Evolutionary conservation across 2,329 filamentous ascomycete species (phyloP).

Genomic region (Simplicillium sp.): DNA sequence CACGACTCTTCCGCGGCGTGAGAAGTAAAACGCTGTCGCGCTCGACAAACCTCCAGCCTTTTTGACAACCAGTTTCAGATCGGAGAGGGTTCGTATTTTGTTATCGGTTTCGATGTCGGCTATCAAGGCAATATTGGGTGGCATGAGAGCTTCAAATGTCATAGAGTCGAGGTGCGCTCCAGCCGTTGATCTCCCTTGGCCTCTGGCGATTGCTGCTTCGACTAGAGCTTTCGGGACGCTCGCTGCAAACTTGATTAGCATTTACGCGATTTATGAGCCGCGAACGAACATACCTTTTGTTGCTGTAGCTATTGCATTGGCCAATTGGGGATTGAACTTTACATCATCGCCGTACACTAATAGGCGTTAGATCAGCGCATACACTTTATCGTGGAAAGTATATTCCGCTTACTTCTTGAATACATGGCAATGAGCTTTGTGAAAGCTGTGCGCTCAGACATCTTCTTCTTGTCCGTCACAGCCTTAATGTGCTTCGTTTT

Average conservation of each 20-base stretch:
- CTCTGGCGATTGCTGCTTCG: constrained; percentile 76
- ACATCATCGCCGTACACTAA: constrained; percentile 68
- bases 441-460: constrained; percentile 56
- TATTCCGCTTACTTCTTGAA: constrained; percentile 54
- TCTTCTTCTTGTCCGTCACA: constrained; percentile 73
- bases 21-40: constrained; percentile 76
- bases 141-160: constrained; percentile 72
- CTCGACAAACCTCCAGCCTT: constrained; percentile 59
- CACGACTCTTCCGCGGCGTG: constrained; percentile 65
- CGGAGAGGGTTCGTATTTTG: constrained; percentile 62
- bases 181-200: constrained; percentile 70
- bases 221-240: constrained; percentile 79
- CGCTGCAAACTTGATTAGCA: constrained; percentile 26
- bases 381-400: constrained; percentile 1
- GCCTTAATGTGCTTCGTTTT: constrained; percentile 95
- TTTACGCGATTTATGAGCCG: not conserved
- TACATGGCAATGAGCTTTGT: constrained; percentile 65
- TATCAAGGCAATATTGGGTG: constrained; percentile 66
- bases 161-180: constrained; percentile 70
- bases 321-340: constrained; percentile 66
- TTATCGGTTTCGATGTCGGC: constrained; percentile 82
- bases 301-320: constrained; percentile 60
- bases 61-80: constrained; percentile 64
- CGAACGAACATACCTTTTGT: constrained; percentile 53
- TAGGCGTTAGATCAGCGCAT: constrained; percentile 5